Evolutionary conservation across 163 green algal genomes (phyloP), one percentile per base, ranked within the genome.

Genomic region (Chloroidium sp.): DNA sequence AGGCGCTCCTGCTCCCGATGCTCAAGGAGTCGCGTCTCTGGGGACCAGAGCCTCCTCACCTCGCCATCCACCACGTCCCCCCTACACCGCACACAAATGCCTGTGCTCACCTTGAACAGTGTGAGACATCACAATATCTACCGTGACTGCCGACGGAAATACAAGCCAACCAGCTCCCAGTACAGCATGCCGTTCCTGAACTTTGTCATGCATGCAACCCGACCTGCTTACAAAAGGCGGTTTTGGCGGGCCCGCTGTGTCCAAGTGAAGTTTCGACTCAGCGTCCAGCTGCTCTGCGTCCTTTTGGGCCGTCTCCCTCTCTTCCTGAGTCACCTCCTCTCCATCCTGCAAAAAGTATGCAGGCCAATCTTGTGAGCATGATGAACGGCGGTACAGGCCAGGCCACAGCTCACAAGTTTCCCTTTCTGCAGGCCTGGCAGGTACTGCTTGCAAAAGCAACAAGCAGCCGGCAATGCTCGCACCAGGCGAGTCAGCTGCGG

Each of bases 11-110:
- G 76, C 75, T 93, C 90, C 0, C 72, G 78, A 67, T 97, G 92
- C 79, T 98, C 93, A 74, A 95, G 77, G 3, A 97, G 84, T 62
- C 94, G 87, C 2, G 93, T 96, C 69, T 86, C 88, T 58, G 61
- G 84, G 85, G 90, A 96, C 93, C 93, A 97, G 1, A 92, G 91
- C 60, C 93, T 80, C 81, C 85, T 81, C 86, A 95, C 83, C 88
- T 96, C 85, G 0, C 93, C 36, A 36, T 36, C 36, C 36, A 36
- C 36, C 36, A 36, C 36, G 36, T 36, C 36, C 36, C 36, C 36
- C 36, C 36, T 36, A 36, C 36, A 36, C 36, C 36, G 36, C 36
- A 36, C 36, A 36, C 36, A 36, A 36, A 36, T 36, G 36, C 36
- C 36, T 36, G 36, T 36, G 36, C 36, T 36, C 36, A 36, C 36